phyloP scores from a whole-genome alignment of 257 asterid species.

The Cordia subcordata region DNA sequence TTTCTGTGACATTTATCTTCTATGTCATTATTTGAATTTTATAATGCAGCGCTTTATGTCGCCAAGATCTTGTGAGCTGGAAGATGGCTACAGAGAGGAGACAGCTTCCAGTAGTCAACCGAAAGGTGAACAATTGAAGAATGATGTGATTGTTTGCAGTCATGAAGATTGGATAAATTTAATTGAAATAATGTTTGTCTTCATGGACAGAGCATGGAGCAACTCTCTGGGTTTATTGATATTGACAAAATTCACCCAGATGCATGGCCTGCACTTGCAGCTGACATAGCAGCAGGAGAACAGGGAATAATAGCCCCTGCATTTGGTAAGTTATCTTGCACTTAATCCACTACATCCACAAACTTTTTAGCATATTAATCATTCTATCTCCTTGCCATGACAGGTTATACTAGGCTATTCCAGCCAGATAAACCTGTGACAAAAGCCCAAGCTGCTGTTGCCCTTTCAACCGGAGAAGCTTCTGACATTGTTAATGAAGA shows the following conservation, averaged over 20 bases:
- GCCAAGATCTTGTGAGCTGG: constrained; percentile 99
- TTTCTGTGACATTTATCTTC: constrained; percentile 5
- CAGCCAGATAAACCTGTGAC: constrained; percentile 98
- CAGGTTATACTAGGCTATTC: constrained; percentile 96
- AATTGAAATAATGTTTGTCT: constrained; percentile 12
- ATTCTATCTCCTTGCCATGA: constrained; percentile 9
- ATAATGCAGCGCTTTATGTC: constrained; percentile 70
- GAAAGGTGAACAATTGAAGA: constrained; percentile 49
- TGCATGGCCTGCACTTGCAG: constrained; percentile 97
- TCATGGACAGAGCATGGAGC: constrained; percentile 61
- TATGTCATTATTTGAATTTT: constrained; percentile 12
- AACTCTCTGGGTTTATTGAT: constrained; percentile 87
- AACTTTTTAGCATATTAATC: constrained; percentile 10
- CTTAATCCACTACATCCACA: neutral
- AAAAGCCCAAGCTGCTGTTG: constrained; percentile 95
- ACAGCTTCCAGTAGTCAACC: constrained; percentile 77
- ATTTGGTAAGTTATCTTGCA: constrained; percentile 52
- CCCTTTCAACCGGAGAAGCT: constrained; percentile 89
- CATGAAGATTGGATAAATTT: neutral
- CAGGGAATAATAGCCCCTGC: constrained; percentile 86
- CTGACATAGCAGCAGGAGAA: constrained; percentile 85
- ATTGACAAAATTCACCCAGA: constrained; percentile 84
- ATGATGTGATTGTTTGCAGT: constrained; percentile 2
- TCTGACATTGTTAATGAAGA: constrained; percentile 78
- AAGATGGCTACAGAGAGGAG: constrained; percentile 91